These are phyloP conservation scores for Cytospora piceae DNA, from an alignment of 2,329 filamentous ascomycete genomes.

Conservation along the genomic window DNA sequence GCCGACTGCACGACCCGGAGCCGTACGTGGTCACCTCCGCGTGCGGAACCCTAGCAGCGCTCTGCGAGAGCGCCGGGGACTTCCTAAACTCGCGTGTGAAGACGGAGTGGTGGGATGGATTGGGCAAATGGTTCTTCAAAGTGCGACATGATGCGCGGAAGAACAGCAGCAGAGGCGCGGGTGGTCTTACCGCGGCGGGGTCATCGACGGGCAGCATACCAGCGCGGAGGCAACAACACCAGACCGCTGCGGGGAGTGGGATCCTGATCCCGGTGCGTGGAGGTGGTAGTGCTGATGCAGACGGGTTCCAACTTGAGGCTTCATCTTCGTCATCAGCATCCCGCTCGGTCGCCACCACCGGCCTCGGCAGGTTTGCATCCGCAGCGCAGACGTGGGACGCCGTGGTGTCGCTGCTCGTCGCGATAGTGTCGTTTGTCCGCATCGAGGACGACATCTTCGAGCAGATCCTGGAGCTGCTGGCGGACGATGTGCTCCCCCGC, in stretches of 20 bases:
- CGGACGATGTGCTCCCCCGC: slow-evolving; percentile 51
- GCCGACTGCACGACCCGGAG: slow-evolving; percentile 68
- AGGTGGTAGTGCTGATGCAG: slow-evolving; percentile 30
- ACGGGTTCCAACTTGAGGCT: slow-evolving; percentile 15
- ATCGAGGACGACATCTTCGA: slow-evolving; percentile 74
- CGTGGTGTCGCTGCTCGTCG: slow-evolving; percentile 60
- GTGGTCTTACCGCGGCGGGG: background rate
- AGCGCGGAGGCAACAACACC: slow-evolving; percentile 22
- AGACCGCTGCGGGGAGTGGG: slow-evolving; percentile 7
- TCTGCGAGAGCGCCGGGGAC: slow-evolving; percentile 75
- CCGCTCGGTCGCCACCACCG: slow-evolving; percentile 34
- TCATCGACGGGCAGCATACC: slow-evolving; percentile 1
- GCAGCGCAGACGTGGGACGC: slow-evolving; percentile 67
- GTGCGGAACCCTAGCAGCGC: slow-evolving; percentile 66
- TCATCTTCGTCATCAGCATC: slow-evolving; percentile 26
- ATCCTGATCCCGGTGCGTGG: slow-evolving; percentile 42
- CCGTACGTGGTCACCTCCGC: slow-evolving; percentile 71
- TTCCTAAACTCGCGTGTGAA: slow-evolving; percentile 80
- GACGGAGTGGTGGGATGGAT: slow-evolving; percentile 67
- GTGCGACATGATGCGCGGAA: slow-evolving; percentile 46
- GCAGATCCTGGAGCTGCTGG: slow-evolving; percentile 67
- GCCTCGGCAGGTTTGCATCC: slow-evolving; percentile 63
- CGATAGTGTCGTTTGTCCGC: slow-evolving; percentile 64
- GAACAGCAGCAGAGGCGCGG: slow-evolving; percentile 25
- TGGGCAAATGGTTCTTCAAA: slow-evolving; percentile 54